phyloP scores from a whole-genome alignment of 176 grass and related monocot species.

The Hyparrhenia diplandra region DNA sequence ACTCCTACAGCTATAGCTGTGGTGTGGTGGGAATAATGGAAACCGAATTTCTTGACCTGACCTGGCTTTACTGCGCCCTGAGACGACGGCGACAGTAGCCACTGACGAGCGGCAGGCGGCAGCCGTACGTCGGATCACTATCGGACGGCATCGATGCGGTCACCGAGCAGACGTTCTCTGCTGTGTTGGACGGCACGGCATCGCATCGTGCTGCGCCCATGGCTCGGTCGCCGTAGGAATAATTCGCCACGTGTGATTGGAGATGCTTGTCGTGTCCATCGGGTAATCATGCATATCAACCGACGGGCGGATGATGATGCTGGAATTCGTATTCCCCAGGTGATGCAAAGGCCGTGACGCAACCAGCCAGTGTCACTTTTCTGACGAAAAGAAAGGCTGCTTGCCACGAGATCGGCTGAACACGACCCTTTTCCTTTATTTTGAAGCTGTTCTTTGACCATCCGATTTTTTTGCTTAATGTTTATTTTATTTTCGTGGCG shows the following conservation, averaged over 20 bases:
- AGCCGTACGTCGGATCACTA: background rate
- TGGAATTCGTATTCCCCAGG: background rate
- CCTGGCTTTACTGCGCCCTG: background rate
- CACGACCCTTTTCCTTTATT: too few species aligned
- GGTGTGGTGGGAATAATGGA: background rate
- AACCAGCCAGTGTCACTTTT: background rate
- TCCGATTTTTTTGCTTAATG: background rate
- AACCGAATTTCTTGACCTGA: constrained; percentile 29
- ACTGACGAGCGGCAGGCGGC: background rate
- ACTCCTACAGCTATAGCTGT: too few species aligned
- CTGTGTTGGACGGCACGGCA: background rate
- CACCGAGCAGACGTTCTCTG: background rate
- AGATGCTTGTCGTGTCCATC: background rate
- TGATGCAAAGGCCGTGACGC: background rate
- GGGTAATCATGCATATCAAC: background rate
- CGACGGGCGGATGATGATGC: background rate
- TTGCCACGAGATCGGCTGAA: too few species aligned
- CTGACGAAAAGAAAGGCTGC: background rate
- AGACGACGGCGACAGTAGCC: background rate
- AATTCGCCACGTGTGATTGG: background rate
- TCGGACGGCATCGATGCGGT: background rate
- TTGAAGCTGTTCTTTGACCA: background rate
- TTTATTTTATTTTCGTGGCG: too few species aligned
- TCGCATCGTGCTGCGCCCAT: background rate
- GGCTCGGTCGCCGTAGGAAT: background rate